Evolutionary conservation across 1,284 basidiomycete species (phyloP).

Genomic region (Apiotrichum akiyoshidainum): DNA sequence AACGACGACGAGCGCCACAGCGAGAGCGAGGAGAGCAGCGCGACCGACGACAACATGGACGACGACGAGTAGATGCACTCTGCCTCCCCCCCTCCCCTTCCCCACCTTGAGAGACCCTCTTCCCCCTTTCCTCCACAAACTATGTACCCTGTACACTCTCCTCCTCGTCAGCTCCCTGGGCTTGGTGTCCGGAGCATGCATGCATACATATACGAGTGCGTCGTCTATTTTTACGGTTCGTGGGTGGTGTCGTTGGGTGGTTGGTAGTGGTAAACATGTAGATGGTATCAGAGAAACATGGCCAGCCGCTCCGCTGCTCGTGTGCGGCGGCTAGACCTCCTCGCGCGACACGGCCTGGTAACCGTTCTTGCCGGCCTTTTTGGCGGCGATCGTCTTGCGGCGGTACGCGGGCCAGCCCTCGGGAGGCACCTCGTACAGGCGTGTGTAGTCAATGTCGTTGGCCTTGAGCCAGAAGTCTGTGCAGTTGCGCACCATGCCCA

Average conservation of each 20-base stretch:
- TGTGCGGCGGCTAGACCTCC: slow-evolving; percentile 25
- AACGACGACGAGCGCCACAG: no score
- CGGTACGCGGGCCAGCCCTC: slow-evolving; percentile 57
- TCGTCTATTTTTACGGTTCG: neutral
- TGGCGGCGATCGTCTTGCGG: slow-evolving; percentile 22
- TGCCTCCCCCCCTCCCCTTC: no score
- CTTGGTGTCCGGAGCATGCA: neutral
- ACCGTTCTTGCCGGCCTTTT: slow-evolving; percentile 23
- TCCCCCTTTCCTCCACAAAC: no score
- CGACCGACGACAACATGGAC: no score
- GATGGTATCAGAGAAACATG: no score
- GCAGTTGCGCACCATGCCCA: slow-evolving; percentile 81
- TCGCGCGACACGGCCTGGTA: slow-evolving; percentile 37
- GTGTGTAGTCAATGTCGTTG: slow-evolving; percentile 79
- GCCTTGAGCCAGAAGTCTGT: slow-evolving; percentile 92
- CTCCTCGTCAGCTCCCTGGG: neutral
- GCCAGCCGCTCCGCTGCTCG: no score
- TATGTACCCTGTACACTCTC: no score
- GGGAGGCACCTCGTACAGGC: slow-evolving; percentile 80
- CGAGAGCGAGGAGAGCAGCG: neutral
- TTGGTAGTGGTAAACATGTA: no score
- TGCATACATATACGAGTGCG: slow-evolving; percentile 9
- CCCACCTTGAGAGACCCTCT: no score
- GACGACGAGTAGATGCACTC: no score
- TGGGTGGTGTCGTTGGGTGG: neutral